phyloP scores from a whole-genome alignment of 208 protist genomes.

The Trypanosoma vivax region DNA sequence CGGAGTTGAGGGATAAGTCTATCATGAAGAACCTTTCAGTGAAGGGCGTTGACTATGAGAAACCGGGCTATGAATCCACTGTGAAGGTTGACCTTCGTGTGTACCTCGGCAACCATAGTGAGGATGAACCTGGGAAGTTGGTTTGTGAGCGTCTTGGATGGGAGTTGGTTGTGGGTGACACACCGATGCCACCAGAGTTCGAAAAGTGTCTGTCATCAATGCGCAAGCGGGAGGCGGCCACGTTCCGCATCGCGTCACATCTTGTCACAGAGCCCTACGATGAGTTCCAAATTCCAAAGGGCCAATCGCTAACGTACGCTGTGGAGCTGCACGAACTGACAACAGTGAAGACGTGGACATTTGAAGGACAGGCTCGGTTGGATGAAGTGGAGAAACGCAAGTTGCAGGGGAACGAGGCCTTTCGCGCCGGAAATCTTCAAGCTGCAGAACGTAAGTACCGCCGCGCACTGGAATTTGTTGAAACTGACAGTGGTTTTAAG shows the following conservation, averaged over 20 bases:
- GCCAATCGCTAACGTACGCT: conserved; percentile 49
- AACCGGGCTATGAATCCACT: conserved; percentile 66
- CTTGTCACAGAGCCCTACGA: conserved; percentile 29
- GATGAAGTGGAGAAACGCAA: conserved; percentile 55
- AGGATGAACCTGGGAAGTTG: conserved; percentile 22
- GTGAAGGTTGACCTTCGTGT: conserved; percentile 58
- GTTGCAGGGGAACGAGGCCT: conserved; percentile 75
- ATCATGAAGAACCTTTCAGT: conserved; percentile 69
- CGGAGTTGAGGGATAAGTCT: conserved; percentile 56
- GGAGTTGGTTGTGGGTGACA: conserved; percentile 55
- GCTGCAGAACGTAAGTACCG: conserved; percentile 79
- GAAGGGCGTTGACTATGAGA: conserved; percentile 73
- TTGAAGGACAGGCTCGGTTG: conserved; percentile 53
- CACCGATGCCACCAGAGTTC: conserved; percentile 50
- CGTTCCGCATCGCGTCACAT: conserved; percentile 44
- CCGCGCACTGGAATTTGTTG: conserved; percentile 79
- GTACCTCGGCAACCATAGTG: conserved; percentile 29
- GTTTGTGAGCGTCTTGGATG: conserved; percentile 42
- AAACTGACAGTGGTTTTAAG: conserved; percentile 63
- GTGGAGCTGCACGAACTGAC: conserved; percentile 57
- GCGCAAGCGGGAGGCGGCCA: conserved; percentile 60
- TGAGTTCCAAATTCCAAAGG: conserved; percentile 43
- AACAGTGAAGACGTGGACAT: conserved; percentile 62
- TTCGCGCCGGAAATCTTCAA: conserved; percentile 50
- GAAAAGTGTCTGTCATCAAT: conserved; percentile 72